Percentiles rank a stretch among this genome's conserved stretches.
phyloP scores from a whole-genome alignment of 78 protist species.

The Speleostelium caveatum region DNA sequence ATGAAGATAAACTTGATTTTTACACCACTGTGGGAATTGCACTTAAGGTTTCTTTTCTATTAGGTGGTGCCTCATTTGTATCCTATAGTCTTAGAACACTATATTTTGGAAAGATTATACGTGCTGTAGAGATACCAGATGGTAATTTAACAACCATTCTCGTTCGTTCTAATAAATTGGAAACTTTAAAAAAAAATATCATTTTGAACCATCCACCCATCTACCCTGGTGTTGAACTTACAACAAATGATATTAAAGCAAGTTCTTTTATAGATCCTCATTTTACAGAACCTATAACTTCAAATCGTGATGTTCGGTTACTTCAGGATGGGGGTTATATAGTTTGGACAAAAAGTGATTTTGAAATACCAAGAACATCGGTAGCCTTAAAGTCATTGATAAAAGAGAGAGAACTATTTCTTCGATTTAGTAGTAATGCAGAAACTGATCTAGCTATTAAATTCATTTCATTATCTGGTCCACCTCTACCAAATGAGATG shows the following conservation, averaged over 20 bases:
- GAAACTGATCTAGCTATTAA: constrained; percentile 34
- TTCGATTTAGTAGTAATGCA: constrained; percentile 17
- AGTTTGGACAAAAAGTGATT: constrained; percentile 69
- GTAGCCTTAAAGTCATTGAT: constrained; percentile 60
- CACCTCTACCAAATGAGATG: constrained; percentile 4
- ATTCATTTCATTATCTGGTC: constrained; percentile 26
- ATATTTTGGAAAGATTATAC: constrained; percentile 57
- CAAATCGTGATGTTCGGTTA: constrained; percentile 40
- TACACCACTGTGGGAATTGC: too few relatives aligned
- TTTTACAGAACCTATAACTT: constrained; percentile 52
- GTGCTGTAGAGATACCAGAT: constrained; percentile 77
- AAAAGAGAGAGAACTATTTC: constrained; percentile 38
- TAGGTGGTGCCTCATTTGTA: constrained; percentile 51
- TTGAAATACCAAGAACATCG: constrained; percentile 46
- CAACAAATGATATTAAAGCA: constrained; percentile 37
- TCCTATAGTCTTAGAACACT: constrained; percentile 53
- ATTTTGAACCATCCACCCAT: constrained; percentile 50
- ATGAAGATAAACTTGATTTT: too few relatives aligned
- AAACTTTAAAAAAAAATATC: constrained; percentile 25
- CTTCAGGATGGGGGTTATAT: constrained; percentile 65
- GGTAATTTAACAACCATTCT: constrained; percentile 63
- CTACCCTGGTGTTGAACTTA: constrained; percentile 56
- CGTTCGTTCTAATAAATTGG: constrained; percentile 8
- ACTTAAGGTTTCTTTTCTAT: neutral
- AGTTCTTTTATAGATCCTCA: constrained; percentile 68